These are phyloP conservation scores for Colletotrichum phormii DNA, from an alignment of 2,329 filamentous ascomycete genomes.

Conservation along the genomic window DNA sequence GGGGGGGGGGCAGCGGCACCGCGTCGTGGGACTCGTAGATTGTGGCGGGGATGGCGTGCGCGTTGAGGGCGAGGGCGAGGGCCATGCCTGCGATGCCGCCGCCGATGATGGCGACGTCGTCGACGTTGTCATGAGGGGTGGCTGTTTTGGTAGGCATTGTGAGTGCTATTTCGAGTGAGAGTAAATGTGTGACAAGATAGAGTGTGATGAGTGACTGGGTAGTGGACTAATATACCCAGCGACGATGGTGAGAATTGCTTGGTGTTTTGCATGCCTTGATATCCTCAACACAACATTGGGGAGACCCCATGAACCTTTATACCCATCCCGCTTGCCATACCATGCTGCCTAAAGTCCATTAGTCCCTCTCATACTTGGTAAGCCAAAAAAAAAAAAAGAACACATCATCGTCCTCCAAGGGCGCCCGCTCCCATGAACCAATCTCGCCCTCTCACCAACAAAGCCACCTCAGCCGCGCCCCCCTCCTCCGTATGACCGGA, in stretches of 20 bases:
- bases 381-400: neutral
- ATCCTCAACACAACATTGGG: neutral
- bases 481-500: neutral
- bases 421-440: neutral
- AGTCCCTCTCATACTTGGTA: neutral
- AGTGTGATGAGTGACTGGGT: too few species aligned
- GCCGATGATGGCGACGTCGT: slow-evolving; percentile 30
- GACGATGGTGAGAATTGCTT: neutral
- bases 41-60: slow-evolving; percentile 59
- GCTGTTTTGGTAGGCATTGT: neutral
- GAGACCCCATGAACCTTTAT: neutral
- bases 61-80: slow-evolving; percentile 66
- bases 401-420: neutral
- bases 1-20: slow-evolving; percentile 40
- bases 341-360: too few species aligned
- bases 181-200: too few species aligned
- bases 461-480: neutral
- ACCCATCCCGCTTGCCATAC: too few species aligned
- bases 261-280: neutral
- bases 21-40: slow-evolving; percentile 63
- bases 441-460: neutral
- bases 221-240: too few species aligned
- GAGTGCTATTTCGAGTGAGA: neutral
- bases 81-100: slow-evolving; percentile 35
- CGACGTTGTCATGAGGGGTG: neutral